Percentiles rank a stretch among this genome's conserved stretches.
Evolutionary conservation across 805 yeast genomes (phyloP).

Genomic region (Barnettozyma californica): DNA sequence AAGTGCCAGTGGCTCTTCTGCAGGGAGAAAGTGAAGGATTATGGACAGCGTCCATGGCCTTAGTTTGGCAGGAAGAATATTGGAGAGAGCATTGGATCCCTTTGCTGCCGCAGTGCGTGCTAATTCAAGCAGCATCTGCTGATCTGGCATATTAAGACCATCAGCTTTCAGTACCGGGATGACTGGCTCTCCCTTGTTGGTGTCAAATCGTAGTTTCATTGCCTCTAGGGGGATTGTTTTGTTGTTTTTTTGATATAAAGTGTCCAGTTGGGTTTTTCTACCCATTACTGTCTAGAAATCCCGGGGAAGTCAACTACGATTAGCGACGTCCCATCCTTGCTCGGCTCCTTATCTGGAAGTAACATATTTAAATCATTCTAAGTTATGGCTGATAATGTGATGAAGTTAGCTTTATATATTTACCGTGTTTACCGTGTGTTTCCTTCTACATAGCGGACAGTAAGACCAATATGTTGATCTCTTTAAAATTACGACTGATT

Average conservation of each 20-base stretch:
- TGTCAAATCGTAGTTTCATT: slow-evolving; percentile 2
- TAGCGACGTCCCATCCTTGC: too few species aligned
- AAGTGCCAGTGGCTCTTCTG: neutral
- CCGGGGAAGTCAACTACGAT: too few species aligned
- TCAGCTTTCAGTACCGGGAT: neutral
- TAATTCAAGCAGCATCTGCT: slow-evolving; percentile 1
- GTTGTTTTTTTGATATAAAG: neutral
- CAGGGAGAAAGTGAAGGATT: slow-evolving; percentile 3
- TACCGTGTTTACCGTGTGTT: too few species aligned
- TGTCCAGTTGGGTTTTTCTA: too few species aligned
- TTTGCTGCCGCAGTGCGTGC: neutral
- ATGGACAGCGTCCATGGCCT: slow-evolving; percentile 2
- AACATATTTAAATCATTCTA: too few species aligned
- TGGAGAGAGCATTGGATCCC: neutral
- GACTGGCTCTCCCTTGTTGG: neutral
- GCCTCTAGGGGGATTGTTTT: neutral
- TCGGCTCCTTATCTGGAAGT: too few species aligned
- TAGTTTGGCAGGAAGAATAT: neutral
- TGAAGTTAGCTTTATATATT: too few species aligned
- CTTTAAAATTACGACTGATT: too few species aligned
- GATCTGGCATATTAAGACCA: neutral
- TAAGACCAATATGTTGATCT: too few species aligned
- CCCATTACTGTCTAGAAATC: too few species aligned
- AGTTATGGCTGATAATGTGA: too few species aligned
- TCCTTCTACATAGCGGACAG: too few species aligned